Percentiles rank a stretch among this genome's conserved stretches.
Evolutionary conservation across 2,329 filamentous ascomycete species (phyloP).

Genomic region (Pezicula rhizophila): DNA sequence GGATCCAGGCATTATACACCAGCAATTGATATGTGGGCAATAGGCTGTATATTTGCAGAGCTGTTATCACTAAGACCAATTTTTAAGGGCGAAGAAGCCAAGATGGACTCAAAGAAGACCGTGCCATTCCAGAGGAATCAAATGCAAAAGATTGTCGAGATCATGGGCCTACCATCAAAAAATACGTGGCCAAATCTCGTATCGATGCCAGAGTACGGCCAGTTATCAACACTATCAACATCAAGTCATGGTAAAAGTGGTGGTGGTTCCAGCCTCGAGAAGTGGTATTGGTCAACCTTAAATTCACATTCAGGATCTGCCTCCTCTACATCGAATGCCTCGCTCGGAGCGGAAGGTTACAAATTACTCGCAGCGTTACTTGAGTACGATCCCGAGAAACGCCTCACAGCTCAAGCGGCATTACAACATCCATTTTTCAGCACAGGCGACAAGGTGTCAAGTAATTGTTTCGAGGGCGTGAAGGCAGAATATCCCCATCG

Average conservation of each 20-base stretch:
- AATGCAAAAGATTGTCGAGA: slow-evolving; percentile 98
- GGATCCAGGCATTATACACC: slow-evolving; percentile 95
- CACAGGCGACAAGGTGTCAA: slow-evolving; percentile 59
- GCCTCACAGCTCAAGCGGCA: slow-evolving; percentile 81
- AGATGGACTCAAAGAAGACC: slow-evolving; percentile 97
- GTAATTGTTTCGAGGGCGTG: slow-evolving; percentile 86
- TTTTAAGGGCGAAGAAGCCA: slow-evolving; percentile 97
- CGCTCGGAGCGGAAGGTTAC: slow-evolving; percentile 71
- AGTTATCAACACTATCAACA: slow-evolving; percentile 54
- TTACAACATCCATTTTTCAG: slow-evolving; percentile 88
- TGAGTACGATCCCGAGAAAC: slow-evolving; percentile 87
- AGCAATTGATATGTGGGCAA: slow-evolving; percentile 94
- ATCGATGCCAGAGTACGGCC: slow-evolving; percentile 80
- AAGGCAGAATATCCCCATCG: slow-evolving; percentile 85
- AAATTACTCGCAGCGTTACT: slow-evolving; percentile 75
- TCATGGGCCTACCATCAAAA: slow-evolving; percentile 84
- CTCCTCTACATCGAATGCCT: slow-evolving; percentile 38
- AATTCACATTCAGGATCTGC: slow-evolving; percentile 49
- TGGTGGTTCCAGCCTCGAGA: slow-evolving; percentile 53
- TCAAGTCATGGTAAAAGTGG: slow-evolving; percentile 33
- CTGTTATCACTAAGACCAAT: slow-evolving; percentile 85
- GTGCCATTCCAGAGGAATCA: slow-evolving; percentile 97
- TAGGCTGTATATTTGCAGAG: slow-evolving; percentile 97
- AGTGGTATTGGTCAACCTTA: slow-evolving; percentile 71
- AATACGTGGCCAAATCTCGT: slow-evolving; percentile 81